Percentiles rank a stretch among this genome's conserved stretches.
Conservation (phyloP, 2,329 filamentous ascomycete genomes). For the Anthostomella pinea region DNA sequence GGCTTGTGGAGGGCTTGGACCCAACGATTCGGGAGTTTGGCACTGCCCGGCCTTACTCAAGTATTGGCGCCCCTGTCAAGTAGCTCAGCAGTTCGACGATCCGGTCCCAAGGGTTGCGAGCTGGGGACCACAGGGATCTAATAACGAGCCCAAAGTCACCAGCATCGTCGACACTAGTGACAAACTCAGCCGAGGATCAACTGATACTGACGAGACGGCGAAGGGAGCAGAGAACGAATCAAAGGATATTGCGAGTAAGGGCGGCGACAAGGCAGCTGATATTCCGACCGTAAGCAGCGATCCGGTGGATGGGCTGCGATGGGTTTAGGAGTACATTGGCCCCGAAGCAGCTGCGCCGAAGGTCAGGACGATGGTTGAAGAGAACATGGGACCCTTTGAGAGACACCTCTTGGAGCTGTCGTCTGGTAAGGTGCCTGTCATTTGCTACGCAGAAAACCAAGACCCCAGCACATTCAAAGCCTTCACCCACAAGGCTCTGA, state of each 20-base stretch:
- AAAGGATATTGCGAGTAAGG: background rate
- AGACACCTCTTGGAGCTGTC: conserved; percentile 44
- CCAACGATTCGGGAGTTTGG: conserved; percentile 49
- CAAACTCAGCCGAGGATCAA: background rate
- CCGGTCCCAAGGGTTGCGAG: conserved; percentile 30
- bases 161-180: background rate
- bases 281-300: conserved; percentile 5
- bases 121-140: conserved; percentile 14
- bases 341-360: conserved; percentile 39
- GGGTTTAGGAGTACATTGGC: conserved; percentile 55
- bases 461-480: conserved; percentile 20
- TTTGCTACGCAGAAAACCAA: conserved; percentile 37
- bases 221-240: too few species aligned
- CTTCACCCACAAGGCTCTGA: conserved; percentile 10
- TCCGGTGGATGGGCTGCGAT: conserved; percentile 35
- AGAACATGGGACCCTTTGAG: conserved; percentile 53
- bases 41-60: conserved; percentile 41
- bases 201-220: background rate
- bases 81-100: conserved; percentile 31
- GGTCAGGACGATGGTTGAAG: conserved; percentile 47
- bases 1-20: conserved; percentile 46
- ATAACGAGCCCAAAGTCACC: conserved; percentile 18
- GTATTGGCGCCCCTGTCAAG: conserved; percentile 43
- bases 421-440: conserved; percentile 42
- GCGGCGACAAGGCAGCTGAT: background rate